Conservation (phyloP, 352 stramenopile genomes). For the Globisporangium cystogenes region DNA sequence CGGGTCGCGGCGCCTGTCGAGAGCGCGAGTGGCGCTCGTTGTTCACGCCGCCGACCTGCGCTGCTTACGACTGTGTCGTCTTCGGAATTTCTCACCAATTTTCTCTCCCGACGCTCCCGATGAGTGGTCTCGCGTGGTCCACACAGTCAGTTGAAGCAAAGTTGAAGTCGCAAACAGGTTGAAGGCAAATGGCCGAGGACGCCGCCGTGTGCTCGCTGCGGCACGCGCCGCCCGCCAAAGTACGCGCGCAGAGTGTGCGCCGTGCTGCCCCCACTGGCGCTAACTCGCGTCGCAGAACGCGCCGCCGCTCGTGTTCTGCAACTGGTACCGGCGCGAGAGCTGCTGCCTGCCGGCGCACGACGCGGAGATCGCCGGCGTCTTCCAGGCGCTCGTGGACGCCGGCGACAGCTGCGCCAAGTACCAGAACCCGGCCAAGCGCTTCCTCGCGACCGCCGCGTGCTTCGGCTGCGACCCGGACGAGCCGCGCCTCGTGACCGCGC, state of each 20-base stretch:
- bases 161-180: too few relatives aligned
- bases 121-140: too few relatives aligned
- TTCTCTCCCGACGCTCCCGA: background rate
- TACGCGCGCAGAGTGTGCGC: background rate
- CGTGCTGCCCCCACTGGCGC: too few relatives aligned
- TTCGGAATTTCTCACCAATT: background rate
- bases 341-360: slow-evolving; percentile 71
- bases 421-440: slow-evolving; percentile 60
- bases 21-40: background rate
- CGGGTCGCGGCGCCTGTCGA: too few relatives aligned
- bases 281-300: slow-evolving; percentile 25
- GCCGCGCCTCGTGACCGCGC: slow-evolving; percentile 28
- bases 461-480: slow-evolving; percentile 37
- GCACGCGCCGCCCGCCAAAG: background rate
- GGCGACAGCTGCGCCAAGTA: slow-evolving; percentile 64
- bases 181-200: background rate
- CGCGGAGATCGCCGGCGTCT: slow-evolving; percentile 51
- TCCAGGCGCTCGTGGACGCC: slow-evolving; percentile 55
- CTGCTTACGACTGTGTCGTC: too few relatives aligned
- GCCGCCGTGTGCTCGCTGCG: background rate
- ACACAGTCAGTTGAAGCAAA: too few relatives aligned
- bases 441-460: slow-evolving; percentile 37
- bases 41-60: background rate
- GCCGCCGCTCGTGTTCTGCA: slow-evolving; percentile 68
- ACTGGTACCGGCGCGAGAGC: slow-evolving; percentile 53